Base-by-base conservation (phyloP, 2,329 filamentous ascomycete genomes). In the Nemania sp. region DNA sequence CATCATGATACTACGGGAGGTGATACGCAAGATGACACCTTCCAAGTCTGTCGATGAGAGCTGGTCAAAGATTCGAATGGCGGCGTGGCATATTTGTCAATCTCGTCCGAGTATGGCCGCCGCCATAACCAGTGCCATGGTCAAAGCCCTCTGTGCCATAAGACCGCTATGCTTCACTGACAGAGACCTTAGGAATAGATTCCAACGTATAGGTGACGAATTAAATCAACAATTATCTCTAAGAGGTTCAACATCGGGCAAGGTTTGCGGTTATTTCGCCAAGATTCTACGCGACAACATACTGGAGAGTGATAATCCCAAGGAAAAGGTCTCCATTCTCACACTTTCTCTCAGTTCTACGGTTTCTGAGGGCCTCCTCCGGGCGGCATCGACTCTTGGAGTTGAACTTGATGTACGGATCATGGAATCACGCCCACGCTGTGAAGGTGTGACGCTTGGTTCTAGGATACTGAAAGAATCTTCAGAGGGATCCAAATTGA, bases 61-160 rank as follows among this genome's bases (percentile, higher is more conserved):
- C 6, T 84, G 82, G 83, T 68, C 66, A 22, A 76, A 75, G 23
- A 66, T 80, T n/a, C 74, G 81, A 12, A 77, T 81, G 71, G 75
- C 74, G 2, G 81, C 78, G 2, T 88, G 86, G 80, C 81, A 86
- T 66, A 70, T 89, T 1, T 83, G 80, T 68, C 85, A 85, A 62
- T 82, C 83, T 0, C 77, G 83, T n/a, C 82, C 84, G 57, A 84
- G 80, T 65, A 88, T 88, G 84, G 79, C 79, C 1, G 80, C 84
- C 0, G 78, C 83, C 1, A 83, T 86, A 23, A 72, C 82, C 33
- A 75, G 70, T 40, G 74, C 73, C 9, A 54, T 85, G 8, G 66
- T 84, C 5, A 70, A 72, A 11, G 74, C 74, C 3, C 70, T 87
- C 30, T 64, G 69, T 11, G 61, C 64, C 3, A 69, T 80, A 30